phyloP scores from a whole-genome alignment of 306 rosid genomes.

The Medicago arabica region DNA sequence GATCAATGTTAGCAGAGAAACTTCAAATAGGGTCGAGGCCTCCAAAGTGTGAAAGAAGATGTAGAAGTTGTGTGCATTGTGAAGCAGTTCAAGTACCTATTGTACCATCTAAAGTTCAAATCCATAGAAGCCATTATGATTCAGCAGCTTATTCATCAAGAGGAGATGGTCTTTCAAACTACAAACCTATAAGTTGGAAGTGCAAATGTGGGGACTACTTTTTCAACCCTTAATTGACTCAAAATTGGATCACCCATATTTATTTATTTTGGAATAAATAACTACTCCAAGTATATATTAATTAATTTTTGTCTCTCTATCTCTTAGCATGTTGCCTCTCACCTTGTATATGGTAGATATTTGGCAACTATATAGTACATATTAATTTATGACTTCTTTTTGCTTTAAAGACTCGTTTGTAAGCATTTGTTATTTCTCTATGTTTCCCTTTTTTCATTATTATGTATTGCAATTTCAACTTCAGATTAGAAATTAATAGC shows the following conservation, averaged over 20 bases:
- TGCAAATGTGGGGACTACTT: constrained; percentile 81
- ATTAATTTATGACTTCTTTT: constrained; percentile 31
- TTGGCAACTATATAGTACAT: constrained; percentile 30
- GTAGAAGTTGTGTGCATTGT: constrained; percentile 65
- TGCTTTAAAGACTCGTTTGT: constrained; percentile 11
- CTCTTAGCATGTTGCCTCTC: background rate
- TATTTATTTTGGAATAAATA: constrained; percentile 29
- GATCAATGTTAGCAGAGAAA: constrained; percentile 32
- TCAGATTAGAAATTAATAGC: too few species aligned
- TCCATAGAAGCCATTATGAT: constrained; percentile 41
- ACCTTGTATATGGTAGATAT: constrained; percentile 40
- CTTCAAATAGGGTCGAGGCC: constrained; percentile 75
- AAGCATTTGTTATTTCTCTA: background rate
- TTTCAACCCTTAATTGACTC: constrained; percentile 62
- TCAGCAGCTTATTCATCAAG: constrained; percentile 44
- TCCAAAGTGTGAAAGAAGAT: constrained; percentile 68
- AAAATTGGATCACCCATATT: constrained; percentile 4
- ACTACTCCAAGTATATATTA: background rate
- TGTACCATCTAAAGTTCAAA: constrained; percentile 48
- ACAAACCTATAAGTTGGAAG: constrained; percentile 89
- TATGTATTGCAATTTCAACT: too few species aligned
- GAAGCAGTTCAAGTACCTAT: constrained; percentile 86
- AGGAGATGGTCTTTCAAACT: constrained; percentile 69
- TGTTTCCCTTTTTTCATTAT: background rate
- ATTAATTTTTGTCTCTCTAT: background rate